A percentile compares a stretch with the other conserved stretches of the same genome.
phyloP scores from a whole-genome alignment of 1,139 yeast species.

The Diutina mesorugosa region DNA sequence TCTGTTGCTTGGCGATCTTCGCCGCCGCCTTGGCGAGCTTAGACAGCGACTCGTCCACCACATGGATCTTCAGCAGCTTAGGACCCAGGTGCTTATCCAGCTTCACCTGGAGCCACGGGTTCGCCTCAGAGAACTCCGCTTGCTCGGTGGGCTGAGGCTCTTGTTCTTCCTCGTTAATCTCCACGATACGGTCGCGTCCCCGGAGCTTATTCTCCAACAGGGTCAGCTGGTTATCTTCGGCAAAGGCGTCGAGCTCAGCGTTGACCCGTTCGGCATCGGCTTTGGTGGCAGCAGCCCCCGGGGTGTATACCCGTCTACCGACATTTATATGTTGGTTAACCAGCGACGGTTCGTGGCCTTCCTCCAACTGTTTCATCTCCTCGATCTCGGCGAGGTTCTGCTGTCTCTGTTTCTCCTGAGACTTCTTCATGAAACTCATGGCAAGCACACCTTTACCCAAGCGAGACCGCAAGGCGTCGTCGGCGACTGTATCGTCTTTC shows the following conservation, averaged over 20 bases:
- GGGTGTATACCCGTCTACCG: constrained; percentile 79
- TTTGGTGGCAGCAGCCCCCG: constrained; percentile 40
- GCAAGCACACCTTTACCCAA: constrained; percentile 80
- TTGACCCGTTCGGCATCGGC: constrained; percentile 30
- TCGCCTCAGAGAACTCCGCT: constrained; percentile 22
- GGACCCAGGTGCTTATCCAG: constrained; percentile 21
- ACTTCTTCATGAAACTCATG: constrained; percentile 92
- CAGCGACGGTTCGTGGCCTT: constrained; percentile 15
- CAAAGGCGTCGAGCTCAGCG: constrained; percentile 13
- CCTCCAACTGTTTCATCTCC: constrained; percentile 30
- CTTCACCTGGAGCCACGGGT: constrained; percentile 58
- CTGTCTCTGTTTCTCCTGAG: constrained; percentile 51
- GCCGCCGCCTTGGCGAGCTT: constrained; percentile 40
- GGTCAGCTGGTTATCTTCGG: constrained; percentile 2
- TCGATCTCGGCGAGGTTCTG: constrained; percentile 43
- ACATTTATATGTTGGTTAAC: constrained; percentile 45
- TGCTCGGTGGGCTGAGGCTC: constrained; percentile 3
- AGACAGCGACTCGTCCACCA: constrained; percentile 45
- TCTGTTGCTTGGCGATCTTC: constrained; percentile 15
- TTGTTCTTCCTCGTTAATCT: constrained; percentile 1
- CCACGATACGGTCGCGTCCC: background rate
- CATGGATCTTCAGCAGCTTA: constrained; percentile 17
- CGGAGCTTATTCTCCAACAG: background rate
- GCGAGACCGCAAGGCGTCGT: constrained; percentile 17
- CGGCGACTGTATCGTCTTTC: constrained; percentile 20